phyloP scores from a whole-genome alignment of 495 filamentous ascomycete genomes.

The Bacidia gigantensis region DNA sequence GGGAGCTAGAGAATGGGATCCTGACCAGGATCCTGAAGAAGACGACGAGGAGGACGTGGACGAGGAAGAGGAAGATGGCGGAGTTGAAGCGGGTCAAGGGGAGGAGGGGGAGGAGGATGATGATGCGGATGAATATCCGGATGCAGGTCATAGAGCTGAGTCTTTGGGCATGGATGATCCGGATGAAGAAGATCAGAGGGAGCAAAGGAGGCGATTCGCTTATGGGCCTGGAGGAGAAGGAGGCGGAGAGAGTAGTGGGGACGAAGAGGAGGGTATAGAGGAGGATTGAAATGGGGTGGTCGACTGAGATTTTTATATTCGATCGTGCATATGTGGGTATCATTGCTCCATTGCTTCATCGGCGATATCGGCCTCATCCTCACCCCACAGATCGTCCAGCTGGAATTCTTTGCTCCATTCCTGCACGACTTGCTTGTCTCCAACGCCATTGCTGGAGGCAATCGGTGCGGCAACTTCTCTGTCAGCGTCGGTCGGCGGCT shows the following conservation, averaged over 20 bases:
- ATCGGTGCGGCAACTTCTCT: slow-evolving; percentile 21
- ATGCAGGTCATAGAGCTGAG: slow-evolving; percentile 35
- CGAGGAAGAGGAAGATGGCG: slow-evolving; percentile 24
- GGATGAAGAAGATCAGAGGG: slow-evolving; percentile 12
- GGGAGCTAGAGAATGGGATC: slow-evolving; percentile 24
- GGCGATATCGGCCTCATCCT: slow-evolving; percentile 34
- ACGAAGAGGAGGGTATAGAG: background rate
- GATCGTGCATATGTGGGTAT: background rate
- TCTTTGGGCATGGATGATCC: slow-evolving; percentile 4
- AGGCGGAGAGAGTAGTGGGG: background rate
- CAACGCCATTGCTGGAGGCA: background rate
- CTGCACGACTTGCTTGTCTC: slow-evolving; percentile 62
- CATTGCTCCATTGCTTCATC: slow-evolving; percentile 11
- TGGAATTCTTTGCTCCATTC: slow-evolving; percentile 95
- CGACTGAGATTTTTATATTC: background rate
- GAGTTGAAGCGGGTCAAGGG: slow-evolving; percentile 22
- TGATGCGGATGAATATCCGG: slow-evolving; percentile 35
- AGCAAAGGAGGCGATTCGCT: slow-evolving; percentile 1
- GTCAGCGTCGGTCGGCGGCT: slow-evolving; percentile 41
- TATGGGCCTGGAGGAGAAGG: slow-evolving; percentile 2
- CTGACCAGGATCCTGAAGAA: slow-evolving; percentile 20
- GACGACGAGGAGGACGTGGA: slow-evolving; percentile 16
- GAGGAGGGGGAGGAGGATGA: slow-evolving; percentile 25
- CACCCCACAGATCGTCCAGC: slow-evolving; percentile 84
- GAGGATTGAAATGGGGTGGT: background rate